Evolutionary conservation across 176 grass and related monocot genomes (phyloP).

Genomic region (Triticum dicoccoides): DNA sequence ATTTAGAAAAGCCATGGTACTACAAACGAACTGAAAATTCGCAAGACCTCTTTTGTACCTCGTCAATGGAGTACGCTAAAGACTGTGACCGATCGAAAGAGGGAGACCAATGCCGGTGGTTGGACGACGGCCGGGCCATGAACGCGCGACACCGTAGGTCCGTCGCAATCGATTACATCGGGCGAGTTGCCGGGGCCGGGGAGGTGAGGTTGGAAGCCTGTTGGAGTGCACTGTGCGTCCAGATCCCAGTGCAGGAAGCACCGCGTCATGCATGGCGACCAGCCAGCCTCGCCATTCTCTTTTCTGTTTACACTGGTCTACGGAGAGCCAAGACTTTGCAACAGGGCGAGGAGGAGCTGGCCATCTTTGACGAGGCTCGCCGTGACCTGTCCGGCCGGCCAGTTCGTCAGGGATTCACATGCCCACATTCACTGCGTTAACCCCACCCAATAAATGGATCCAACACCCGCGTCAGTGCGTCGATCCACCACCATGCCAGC

Average conservation of each 20-base stretch:
- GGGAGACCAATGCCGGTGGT: neutral
- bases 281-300: neutral
- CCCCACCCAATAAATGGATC: slow-evolving; percentile 20
- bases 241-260: neutral
- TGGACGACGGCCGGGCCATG: neutral
- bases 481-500: neutral
- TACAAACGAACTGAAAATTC: no score
- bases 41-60: no score
- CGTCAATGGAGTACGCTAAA: no score
- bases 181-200: neutral
- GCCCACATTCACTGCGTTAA: slow-evolving; percentile 18
- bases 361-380: neutral
- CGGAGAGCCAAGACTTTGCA: neutral
- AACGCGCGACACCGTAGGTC: neutral
- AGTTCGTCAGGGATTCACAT: slow-evolving; percentile 25
- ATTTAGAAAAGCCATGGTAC: no score
- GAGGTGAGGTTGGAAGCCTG: neutral
- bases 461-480: neutral
- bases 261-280: neutral
- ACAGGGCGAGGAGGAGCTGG: neutral
- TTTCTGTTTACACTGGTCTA: neutral
- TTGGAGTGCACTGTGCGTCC: neutral
- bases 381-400: neutral
- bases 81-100: no score
- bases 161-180: no score